Percentiles rank a stretch among this genome's conserved stretches.
Evolutionary conservation across 1,139 yeast genomes (phyloP).

Genomic region (Hansenula anomala): DNA sequence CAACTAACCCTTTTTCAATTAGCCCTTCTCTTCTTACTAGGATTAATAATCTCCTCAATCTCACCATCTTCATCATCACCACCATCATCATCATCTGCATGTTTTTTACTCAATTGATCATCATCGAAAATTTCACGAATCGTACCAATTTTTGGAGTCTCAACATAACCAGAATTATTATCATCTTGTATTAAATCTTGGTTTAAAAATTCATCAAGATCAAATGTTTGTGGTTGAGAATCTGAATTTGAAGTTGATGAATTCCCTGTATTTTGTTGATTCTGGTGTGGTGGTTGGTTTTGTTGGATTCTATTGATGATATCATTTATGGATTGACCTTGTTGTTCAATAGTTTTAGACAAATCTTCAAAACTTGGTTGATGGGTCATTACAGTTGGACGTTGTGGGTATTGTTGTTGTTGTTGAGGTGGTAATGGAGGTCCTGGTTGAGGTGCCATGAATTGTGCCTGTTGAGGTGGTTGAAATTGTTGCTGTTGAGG

Average conservation of each 20-base stretch:
- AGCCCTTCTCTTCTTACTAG: slow-evolving; percentile 2
- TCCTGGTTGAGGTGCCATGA: neutral
- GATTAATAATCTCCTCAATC: slow-evolving; percentile 14
- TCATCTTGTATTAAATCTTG: slow-evolving; percentile 7
- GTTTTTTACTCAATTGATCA: too few species aligned
- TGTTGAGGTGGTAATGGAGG: neutral
- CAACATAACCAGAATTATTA: neutral
- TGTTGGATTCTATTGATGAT: slow-evolving; percentile 15
- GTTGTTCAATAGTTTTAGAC: slow-evolving; percentile 18
- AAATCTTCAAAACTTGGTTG: slow-evolving; percentile 14
- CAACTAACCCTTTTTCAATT: too few species aligned
- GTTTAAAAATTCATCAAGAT: slow-evolving; percentile 17
- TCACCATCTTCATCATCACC: slow-evolving; percentile 6
- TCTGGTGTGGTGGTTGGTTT: neutral
- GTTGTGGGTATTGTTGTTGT: neutral
- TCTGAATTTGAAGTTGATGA: neutral
- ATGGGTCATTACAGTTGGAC: slow-evolving; percentile 7
- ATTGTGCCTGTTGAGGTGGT: too few species aligned
- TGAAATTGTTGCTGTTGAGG: too few species aligned
- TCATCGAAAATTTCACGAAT: slow-evolving; percentile 1
- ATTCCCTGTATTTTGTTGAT: neutral
- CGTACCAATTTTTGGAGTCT: slow-evolving; percentile 20
- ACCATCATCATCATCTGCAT: slow-evolving; percentile 2
- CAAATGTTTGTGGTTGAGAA: neutral
- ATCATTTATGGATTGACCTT: slow-evolving; percentile 21